phyloP scores from a whole-genome alignment of 257 asterid genomes.

The Ilex asprella region DNA sequence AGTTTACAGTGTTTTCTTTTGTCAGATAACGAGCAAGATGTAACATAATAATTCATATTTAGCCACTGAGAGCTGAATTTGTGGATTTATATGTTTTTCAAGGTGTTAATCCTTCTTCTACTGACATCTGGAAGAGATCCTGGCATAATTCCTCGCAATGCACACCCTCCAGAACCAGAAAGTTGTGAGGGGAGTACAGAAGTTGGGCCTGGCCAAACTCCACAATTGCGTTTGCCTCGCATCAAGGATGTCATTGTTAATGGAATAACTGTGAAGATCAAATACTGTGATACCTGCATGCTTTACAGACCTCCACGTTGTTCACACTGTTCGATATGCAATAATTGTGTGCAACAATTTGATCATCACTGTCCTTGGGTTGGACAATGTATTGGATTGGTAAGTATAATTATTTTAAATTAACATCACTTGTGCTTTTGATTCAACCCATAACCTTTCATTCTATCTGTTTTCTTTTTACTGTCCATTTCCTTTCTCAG shows the following conservation, averaged over 20 bases:
- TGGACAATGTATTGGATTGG: slow-evolving; percentile 93
- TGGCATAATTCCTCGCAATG: slow-evolving; percentile 85
- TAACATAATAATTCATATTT: too few relatives aligned
- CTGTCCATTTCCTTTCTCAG: neutral
- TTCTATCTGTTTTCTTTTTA: slow-evolving; percentile 12
- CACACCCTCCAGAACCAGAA: slow-evolving; percentile 84
- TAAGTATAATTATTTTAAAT: slow-evolving; percentile 25
- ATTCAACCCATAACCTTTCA: neutral
- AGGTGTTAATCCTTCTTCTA: slow-evolving; percentile 72
- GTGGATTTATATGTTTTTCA: slow-evolving; percentile 13
- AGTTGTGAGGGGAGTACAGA: slow-evolving; percentile 36
- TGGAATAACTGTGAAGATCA: slow-evolving; percentile 65
- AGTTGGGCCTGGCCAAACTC: slow-evolving; percentile 36
- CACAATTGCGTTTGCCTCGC: slow-evolving; percentile 54
- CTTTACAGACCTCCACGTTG: slow-evolving; percentile 94
- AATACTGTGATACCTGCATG: slow-evolving; percentile 88
- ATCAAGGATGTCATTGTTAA: slow-evolving; percentile 59
- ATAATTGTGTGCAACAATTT: slow-evolving; percentile 86
- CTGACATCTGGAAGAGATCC: slow-evolving; percentile 90
- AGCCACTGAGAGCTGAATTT: neutral
- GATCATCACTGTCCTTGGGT: slow-evolving; percentile 99
- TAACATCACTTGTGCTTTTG: neutral
- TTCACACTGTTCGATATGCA: slow-evolving; percentile 91
- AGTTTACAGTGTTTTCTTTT: too few relatives aligned
- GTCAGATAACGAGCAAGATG: too few relatives aligned